Base-by-base conservation (phyloP, 768 basidiomycete genomes). In the Auriscalpium vulgare region DNA sequence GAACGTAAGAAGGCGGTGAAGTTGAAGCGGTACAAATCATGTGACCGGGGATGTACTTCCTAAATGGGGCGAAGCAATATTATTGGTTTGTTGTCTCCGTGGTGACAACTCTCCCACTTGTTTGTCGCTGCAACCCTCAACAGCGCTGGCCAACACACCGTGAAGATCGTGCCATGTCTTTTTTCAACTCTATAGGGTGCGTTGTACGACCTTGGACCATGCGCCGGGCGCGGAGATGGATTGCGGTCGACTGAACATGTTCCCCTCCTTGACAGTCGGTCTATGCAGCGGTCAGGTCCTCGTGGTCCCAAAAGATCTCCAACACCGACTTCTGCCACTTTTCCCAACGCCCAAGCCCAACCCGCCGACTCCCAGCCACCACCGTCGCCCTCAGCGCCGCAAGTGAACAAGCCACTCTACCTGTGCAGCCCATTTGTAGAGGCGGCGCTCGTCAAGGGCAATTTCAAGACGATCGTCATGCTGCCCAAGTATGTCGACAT, bases 381-480 rank as follows among this genome's bases (percentile, higher is more conserved):
- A 34, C 67, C 77, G 73, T 19, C 75, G 70, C 36, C 65, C 69
- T 8, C 74, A 75, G 2, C 66, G 74, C 11, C 77, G 78, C 7
- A 48, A 58, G n/a, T 46, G 51, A 66, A 63, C 37, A 91, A 89
- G 61, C 87, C 90, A 1, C 74, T 97, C 16, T 97, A 95, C 67
- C 79, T 97, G 10, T 95, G 88, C 70, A 88, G 89, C 53, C 95
- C 95, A 3, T 98, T 98, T 69, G 91, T 89, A 54, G 94, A 95
- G 63, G 88, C 93, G 2, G 92, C 95, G 0, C 79, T 98, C 46
- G 95, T 98, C 57, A 97, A 95, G 70, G 95, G 95, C 21, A 97
- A 94, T 72, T 97, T 97, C 77, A 97, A 95, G 75, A 97, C 94
- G 3, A 97, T 98, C 65, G 94, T 97, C 56, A 88, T 93, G 72